Base-by-base conservation (phyloP, 441 rosid genomes). In the Pelargonium australe region DNA sequence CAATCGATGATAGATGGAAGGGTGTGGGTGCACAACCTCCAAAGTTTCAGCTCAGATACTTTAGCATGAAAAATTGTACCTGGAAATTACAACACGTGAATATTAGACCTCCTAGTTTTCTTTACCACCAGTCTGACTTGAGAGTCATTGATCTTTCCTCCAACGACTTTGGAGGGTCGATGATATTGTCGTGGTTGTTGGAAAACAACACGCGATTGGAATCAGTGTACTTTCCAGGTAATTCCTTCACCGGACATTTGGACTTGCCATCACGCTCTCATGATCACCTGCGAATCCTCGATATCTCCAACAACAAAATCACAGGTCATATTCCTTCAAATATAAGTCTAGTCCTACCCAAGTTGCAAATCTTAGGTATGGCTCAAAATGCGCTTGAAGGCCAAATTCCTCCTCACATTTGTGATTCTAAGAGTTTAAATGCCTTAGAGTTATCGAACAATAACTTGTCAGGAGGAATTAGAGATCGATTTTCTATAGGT, bases 181-280 rank as follows among this genome's bases (percentile, higher is more conserved):
- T 23, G 1, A 71, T 78, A 13, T 71, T 67, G 8, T 0, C 12
- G 68, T 79, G 83, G 83, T 16, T 82, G 69, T n/a, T 77, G 3
- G 53, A 66, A 55, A 81, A 81, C 47, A 77, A 76, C 7, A 44
- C 63, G 10, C n/a, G 19, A 0, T 41, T 81, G 20, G 0, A 43
- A 0, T 0, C 0, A 0, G 19, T 79, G 3, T 0, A 10, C 40
- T 13, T 81, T 0, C 5, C 0, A 1, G 66, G 72, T 17, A 70
- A 64, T 40, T 78, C 78, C 3, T 17, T 74, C 3, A 13, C 49
- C 0, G 79, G 79, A 3, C 28, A 5, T 6, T 7, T 81, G 1
- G 17, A 20, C 9, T 3, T 78, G 8, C 65, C 81, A 5, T 37
- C 49, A 1, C 20, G 9, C 34, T 17, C 71, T 10, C 31, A 20